Evolutionary conservation across 176 grass and related monocot species (phyloP), one percentile per base, ranked within the genome.

Genomic region (Bonia amplexicaulis): DNA sequence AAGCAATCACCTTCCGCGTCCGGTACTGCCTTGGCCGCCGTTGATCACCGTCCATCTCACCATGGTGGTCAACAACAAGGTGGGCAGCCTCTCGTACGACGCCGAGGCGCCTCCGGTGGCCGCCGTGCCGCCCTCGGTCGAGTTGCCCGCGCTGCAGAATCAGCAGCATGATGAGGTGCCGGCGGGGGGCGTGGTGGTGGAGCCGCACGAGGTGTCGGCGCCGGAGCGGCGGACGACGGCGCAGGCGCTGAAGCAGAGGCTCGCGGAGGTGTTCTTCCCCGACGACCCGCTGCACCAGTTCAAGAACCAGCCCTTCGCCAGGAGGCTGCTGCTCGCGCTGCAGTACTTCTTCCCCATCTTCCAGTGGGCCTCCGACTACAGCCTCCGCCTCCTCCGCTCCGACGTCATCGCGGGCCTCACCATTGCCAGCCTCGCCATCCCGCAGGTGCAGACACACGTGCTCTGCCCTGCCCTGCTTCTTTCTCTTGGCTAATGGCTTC

Each of bases 381-480:
- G 22, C 66, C 84, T 90, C 4, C 80, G 86, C 61, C 92, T 99
- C 75, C 97, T 99, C 68, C 94, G 91, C 70, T 96, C 97, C 79
- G 97, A 99, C 57, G 86, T 80, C 71, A n/a, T 99, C 85, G 88
- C 97, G 67, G 97, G 97, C 65, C 90, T 99, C 84, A 96, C 97
- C 92, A 99, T 99, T 89, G 97, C 97, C 44, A 99, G 97, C 88
- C 94, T 99, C 88, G 93, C 97, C 61, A 99, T 99, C 35, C 97
- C 93, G 0, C 97, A 99, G 91, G 94, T 90, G 85, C 61, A 31
- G 12, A 48, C 46, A 48, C 46, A 25, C 44, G 15, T 67, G 31
- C 63, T 22, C 3, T n/a, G 46, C 27, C 6, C 79, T 14, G 4
- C 11, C n/a, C 17, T 42, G 25, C 31, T 53, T 63, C 41, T 23